phyloP scores from a whole-genome alignment of 2,329 filamentous ascomycete genomes.

The Fusarium multiceps region DNA sequence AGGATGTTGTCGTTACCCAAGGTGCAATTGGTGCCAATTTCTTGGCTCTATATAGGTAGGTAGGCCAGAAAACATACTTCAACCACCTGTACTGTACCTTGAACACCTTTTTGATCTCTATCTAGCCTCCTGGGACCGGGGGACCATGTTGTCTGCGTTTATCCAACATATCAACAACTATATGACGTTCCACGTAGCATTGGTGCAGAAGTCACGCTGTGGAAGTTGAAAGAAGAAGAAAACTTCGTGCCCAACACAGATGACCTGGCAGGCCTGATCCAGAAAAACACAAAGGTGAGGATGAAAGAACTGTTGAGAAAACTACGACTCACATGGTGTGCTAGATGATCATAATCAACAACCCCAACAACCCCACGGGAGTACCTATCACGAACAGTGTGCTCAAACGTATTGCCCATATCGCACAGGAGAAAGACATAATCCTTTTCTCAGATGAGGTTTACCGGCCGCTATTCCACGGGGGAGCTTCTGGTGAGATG shows the following conservation, averaged over 20 bases:
- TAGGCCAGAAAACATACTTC: background rate
- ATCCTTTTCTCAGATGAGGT: slow-evolving; percentile 82
- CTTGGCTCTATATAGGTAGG: slow-evolving; percentile 56
- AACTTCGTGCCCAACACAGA: slow-evolving; percentile 74
- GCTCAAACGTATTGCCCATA: slow-evolving; percentile 69
- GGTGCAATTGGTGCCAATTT: slow-evolving; percentile 90
- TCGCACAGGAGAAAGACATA: slow-evolving; percentile 72
- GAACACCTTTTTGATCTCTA: slow-evolving; percentile 53
- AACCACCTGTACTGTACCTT: background rate
- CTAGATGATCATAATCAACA: slow-evolving; percentile 67
- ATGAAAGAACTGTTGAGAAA: background rate
- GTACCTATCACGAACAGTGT: slow-evolving; percentile 71
- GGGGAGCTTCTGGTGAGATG: slow-evolving; percentile 59
- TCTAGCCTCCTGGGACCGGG: slow-evolving; percentile 77
- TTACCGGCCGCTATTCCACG: slow-evolving; percentile 85
- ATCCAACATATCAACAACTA: slow-evolving; percentile 88
- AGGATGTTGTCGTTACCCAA: slow-evolving; percentile 79
- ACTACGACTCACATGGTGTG: slow-evolving; percentile 12
- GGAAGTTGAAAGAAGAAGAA: slow-evolving; percentile 74
- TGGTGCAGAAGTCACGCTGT: slow-evolving; percentile 81
- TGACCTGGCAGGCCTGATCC: slow-evolving; percentile 73
- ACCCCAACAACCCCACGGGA: slow-evolving; percentile 86
- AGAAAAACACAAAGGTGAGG: slow-evolving; percentile 74
- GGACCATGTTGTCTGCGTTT: slow-evolving; percentile 88
- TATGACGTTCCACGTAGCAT: slow-evolving; percentile 79